Evolutionary conservation across 2,329 filamentous ascomycete species (phyloP), one percentile per base, ranked within the genome.

Genomic region (Sporothrix sp.): DNA sequence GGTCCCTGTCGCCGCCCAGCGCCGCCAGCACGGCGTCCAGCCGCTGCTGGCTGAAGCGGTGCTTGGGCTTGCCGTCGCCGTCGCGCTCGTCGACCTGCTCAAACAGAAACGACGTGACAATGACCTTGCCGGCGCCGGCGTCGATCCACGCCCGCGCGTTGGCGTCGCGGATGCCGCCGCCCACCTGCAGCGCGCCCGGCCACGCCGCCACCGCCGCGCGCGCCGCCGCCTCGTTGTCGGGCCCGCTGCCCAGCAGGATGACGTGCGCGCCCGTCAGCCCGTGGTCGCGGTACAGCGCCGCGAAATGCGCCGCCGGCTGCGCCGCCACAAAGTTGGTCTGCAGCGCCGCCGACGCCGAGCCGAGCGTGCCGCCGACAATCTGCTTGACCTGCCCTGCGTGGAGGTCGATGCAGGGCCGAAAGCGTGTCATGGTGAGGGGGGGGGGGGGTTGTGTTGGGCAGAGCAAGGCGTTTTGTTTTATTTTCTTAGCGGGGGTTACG

Each of bases 341-440:
- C 51, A 97, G 76, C 51, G 78, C 74, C 7, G 74, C 66, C 1
- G 78, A 78, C 8, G 75, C 66, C 63, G 78, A 78, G 68, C 85
- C 84, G 55, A 98, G 78, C 2, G 93, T 97, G 53, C 93, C 91
- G 59, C 93, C 93, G 36, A 98, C 90, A 60, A 98, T 98, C 68
- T 98, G 93, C 73, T 98, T 98, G 53, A 98, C 93, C 64, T 91
- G 84, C 13, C 93, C 93, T n/a, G 90, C 84, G 67, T 98, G 93
- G 48, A 98, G 79, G 70, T 98, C 93, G 67, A 98, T 97, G 64
- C 93, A 98, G 18, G 93, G 93, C 35, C 93, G 78, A 64, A 98
- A 98, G 59, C 84, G 82, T 3, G 93, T 97, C 93, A 98, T 60
- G n/a, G 30, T 51, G 27, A 33, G 25, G 21, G 21, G n/a, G 39